Percentiles rank a stretch among this genome's conserved stretches.
Evolutionary conservation across 78 protist species (phyloP).

Genomic region (Dictyostelium citrinum): DNA sequence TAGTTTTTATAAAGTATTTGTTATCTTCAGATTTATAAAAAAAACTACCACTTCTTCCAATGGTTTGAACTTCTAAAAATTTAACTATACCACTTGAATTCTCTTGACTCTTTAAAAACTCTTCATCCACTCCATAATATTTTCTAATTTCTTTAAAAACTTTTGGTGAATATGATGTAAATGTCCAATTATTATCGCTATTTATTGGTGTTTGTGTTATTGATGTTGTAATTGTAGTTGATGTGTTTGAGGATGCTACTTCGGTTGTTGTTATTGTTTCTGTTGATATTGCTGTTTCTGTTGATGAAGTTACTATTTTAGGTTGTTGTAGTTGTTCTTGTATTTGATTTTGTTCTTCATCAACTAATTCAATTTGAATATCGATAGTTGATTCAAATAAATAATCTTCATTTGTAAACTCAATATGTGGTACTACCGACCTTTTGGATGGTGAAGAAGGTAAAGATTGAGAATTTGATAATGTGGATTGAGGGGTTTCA

Average conservation of each 20-base stretch:
- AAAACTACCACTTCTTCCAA: slow-evolving; percentile 82
- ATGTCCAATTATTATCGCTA: slow-evolving; percentile 4
- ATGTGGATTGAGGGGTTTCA: neutral
- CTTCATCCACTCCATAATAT: neutral
- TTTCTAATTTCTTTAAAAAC: slow-evolving; percentile 30
- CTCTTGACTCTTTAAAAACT: neutral
- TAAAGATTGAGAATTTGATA: neutral
- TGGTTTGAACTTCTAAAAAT: slow-evolving; percentile 58
- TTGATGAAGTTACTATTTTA: neutral
- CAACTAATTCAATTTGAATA: neutral
- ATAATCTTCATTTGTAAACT: slow-evolving; percentile 18
- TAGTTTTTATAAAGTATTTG: slow-evolving; percentile 63
- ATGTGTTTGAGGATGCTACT: neutral
- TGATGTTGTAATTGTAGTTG: neutral
- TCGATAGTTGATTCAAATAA: neutral
- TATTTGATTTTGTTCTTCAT: neutral
- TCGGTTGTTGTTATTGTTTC: neutral
- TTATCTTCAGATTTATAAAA: slow-evolving; percentile 59
- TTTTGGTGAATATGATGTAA: slow-evolving; percentile 28
- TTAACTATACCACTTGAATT: neutral
- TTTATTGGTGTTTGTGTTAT: neutral
- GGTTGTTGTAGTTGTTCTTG: neutral
- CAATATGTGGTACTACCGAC: neutral
- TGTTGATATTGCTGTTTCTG: neutral
- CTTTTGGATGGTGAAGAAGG: neutral